Base-by-base conservation (phyloP, 202 grass and related monocot species). In the Schoenoplectus triqueter region DNA sequence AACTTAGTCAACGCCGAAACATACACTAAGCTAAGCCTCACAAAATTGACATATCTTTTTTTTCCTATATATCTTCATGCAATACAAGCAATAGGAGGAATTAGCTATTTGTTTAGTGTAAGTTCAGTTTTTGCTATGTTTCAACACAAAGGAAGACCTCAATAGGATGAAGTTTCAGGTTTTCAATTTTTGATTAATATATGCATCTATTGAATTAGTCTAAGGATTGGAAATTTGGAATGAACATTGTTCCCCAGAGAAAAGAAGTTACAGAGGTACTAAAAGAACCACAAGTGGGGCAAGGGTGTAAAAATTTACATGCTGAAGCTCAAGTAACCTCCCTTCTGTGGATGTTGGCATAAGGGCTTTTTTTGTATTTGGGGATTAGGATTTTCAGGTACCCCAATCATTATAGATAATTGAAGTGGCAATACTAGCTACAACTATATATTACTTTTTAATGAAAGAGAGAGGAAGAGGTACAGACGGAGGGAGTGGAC, bases 51-150 rank as follows among this genome's bases (percentile, higher is more conserved):
- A 9, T 56, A 77, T 50, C 31, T 31, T 31, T 31, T 31, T 31
- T 46, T 69, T n/a, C 44, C 69, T 4, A n/a, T 70, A 46, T 46
- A 49, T 18, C 44, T 72, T 56, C 22, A 40, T 77, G 0, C 7
- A 59, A 78, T 22, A 78, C 55, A 59, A 78, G 22, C 1, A 59
- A 60, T 59, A 41, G 21, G 22, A 78, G 13, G 11, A 59, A 59
- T 59, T 40, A n/a, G 5, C 5, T n/a, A 59, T 77, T 14, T 77
- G n/a, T 52, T 78, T 59, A 14, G 4, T 42, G 73, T n/a, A 78
- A 78, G 54, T 41, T 78, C 10, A 60, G 31, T 42, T 78, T 42
- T 78, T 60, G 10, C 4, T 78, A 42, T 78, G 13, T 42, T 59
- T 60, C 52, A 42, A 78, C 46, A 56, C 73, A 39, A 62, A 56